Conservation (phyloP, 805 yeast genomes). For the Sugiyamaella smithiae region DNA sequence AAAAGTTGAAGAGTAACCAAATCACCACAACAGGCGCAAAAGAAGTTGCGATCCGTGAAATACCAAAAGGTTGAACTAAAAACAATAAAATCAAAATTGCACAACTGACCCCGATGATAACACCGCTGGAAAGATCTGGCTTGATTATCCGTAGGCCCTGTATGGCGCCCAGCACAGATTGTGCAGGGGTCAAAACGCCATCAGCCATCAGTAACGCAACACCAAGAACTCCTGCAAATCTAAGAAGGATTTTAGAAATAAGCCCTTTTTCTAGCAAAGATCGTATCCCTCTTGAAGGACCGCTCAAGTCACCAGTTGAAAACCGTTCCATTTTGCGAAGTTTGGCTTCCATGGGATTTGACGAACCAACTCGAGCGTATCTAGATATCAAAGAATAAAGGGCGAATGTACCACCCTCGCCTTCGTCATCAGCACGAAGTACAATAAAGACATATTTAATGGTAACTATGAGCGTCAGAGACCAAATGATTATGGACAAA, state of each 20-base stretch:
- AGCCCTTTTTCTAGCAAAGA: conserved; percentile 32
- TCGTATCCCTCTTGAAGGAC: conserved; percentile 10
- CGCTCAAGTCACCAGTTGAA: conserved; percentile 9
- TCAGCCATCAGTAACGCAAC: conserved; percentile 57
- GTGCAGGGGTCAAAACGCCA: conserved; percentile 61
- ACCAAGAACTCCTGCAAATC: conserved; percentile 46
- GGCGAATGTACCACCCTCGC: conserved; percentile 67
- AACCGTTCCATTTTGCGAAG: conserved; percentile 7
- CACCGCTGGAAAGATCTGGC: conserved; percentile 42
- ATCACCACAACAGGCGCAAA: conserved; percentile 55
- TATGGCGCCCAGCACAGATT: conserved; percentile 56
- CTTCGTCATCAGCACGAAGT: conserved; percentile 53
- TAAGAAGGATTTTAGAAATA: conserved; percentile 36
- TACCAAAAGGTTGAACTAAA: conserved; percentile 48
- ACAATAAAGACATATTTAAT: conserved; percentile 52
- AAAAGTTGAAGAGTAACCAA: conserved; percentile 48
- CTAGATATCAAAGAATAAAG: conserved; percentile 57
- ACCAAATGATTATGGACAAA: conserved; percentile 52
- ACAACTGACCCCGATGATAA: conserved; percentile 48
- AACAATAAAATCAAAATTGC: conserved; percentile 47
- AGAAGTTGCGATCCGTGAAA: conserved; percentile 44
- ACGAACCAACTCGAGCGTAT: conserved; percentile 36
- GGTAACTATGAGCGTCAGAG: conserved; percentile 52
- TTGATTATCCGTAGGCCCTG: conserved; percentile 54
- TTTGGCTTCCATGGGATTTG: conserved; percentile 8